phyloP scores from a whole-genome alignment of 2,329 filamentous ascomycete genomes.

The Venturia aucupariae region DNA sequence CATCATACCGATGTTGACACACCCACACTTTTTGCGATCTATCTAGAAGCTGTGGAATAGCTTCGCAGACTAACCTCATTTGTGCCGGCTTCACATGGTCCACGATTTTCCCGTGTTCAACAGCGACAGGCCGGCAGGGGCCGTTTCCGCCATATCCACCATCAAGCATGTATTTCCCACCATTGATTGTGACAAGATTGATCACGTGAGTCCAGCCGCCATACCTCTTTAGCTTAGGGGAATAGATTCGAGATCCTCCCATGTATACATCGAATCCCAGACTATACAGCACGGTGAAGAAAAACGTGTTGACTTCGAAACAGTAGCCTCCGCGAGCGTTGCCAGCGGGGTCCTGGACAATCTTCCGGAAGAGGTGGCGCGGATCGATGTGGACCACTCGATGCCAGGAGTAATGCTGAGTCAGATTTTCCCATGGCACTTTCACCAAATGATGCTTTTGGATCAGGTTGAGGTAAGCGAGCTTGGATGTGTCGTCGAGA shows the following conservation, averaged over 20 bases:
- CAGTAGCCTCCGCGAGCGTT: conserved; percentile 47
- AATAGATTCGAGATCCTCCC: conserved; percentile 17
- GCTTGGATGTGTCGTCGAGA: conserved; percentile 1
- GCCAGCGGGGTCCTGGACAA: conserved; percentile 29
- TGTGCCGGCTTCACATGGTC: conserved; percentile 10
- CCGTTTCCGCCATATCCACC: conserved; percentile 34
- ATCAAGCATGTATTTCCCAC: conserved; percentile 30
- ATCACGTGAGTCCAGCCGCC: conserved; percentile 33
- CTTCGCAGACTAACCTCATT: conserved; percentile 20
- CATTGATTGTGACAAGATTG: conserved; percentile 33
- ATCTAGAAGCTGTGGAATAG: conserved; percentile 23
- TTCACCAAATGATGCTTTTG: conserved; percentile 30
- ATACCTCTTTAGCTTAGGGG: neutral
- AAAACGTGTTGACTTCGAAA: conserved; percentile 50
- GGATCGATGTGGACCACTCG: conserved; percentile 39
- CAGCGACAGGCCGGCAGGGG: conserved; percentile 24
- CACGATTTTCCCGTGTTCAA: conserved; percentile 18
- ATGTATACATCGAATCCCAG: conserved; percentile 41
- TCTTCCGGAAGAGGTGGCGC: conserved; percentile 43
- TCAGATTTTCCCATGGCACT: conserved; percentile 49
- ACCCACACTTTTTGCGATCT: conserved; percentile 34
- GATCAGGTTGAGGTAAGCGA: neutral
- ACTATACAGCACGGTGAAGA: conserved; percentile 42
- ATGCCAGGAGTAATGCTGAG: conserved; percentile 38
- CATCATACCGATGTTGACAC: conserved; percentile 24